Evolutionary conservation across 2,329 filamentous ascomycete genomes (phyloP), one percentile per base, ranked within the genome.

Genomic region (Metarhizium brunneum): DNA sequence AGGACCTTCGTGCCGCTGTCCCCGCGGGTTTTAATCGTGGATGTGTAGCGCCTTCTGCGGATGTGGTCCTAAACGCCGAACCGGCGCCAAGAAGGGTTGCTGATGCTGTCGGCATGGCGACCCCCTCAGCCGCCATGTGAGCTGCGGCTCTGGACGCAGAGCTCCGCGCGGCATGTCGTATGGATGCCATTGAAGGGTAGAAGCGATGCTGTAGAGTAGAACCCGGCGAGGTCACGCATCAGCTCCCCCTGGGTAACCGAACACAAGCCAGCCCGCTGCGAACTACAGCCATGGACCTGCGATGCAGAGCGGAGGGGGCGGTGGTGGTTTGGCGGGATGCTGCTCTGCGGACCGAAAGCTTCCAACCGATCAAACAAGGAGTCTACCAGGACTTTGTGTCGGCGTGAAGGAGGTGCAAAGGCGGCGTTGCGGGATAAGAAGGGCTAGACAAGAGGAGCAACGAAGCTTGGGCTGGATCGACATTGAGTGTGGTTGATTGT

Each of bases 141-240:
- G 53, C 52, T 35, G 55, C 57, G 35, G 54, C 60, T 50, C 58
- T 57, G 13, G 56, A 57, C n/a, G 62, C 61, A 6, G 61, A 59
- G 57, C 62, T 57, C 20, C 61, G 55, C 30, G 59, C 58, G 49
- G 47, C 58, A 47, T 57, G 60, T 47, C 58, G 58, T 13, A 65
- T 40, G 18, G 58, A 58, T 16, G 63, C 58, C 64, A 65, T 65
- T 58, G 58, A 11, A n/a, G 47, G 54, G 35, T 16, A 30, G 42
- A 36, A 49, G 20, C 29, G 57, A 55, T 55, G 56, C 32, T 32
- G 50, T 29, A 50, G 52, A 55, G 57, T 45, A 30, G 55, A 54
- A 48, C 14, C 18, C 29, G 25, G 53, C 36, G 52, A 20, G 47
- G 52, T 36, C 53, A 35, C 55, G 58, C 54, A 43, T 59, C 51